Percentiles rank a stretch among this genome's conserved stretches.
phyloP scores from a whole-genome alignment of 352 stramenopile genomes.

The Thraustotheca clavata region DNA sequence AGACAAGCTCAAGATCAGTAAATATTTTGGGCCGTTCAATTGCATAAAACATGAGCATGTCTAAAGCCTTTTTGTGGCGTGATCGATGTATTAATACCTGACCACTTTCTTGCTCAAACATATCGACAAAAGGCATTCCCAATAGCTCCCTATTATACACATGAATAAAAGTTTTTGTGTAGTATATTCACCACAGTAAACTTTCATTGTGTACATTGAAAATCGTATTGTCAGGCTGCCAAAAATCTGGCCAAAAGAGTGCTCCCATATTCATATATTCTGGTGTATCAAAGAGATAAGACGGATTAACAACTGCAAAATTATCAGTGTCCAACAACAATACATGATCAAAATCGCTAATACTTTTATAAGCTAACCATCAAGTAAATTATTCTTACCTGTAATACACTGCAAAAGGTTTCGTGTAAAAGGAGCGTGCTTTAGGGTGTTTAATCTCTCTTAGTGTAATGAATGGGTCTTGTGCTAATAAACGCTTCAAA shows the following conservation, averaged over 20 bases:
- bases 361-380: neutral
- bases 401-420: slow-evolving; percentile 72
- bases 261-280: slow-evolving; percentile 54
- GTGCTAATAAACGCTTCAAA: slow-evolving; percentile 37
- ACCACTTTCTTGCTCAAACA: slow-evolving; percentile 80
- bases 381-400: slow-evolving; percentile 24
- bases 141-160: slow-evolving; percentile 27
- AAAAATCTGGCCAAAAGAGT: slow-evolving; percentile 85
- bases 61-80: slow-evolving; percentile 30
- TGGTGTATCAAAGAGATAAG: slow-evolving; percentile 67
- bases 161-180: neutral
- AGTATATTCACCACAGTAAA: slow-evolving; percentile 43
- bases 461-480: slow-evolving; percentile 43
- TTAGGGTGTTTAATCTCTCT: slow-evolving; percentile 47
- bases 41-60: slow-evolving; percentile 78
- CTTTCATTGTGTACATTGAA: slow-evolving; percentile 75
- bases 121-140: slow-evolving; percentile 73
- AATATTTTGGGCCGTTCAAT: slow-evolving; percentile 45
- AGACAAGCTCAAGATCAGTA: slow-evolving; percentile 59
- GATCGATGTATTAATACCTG: slow-evolving; percentile 64
- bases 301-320: slow-evolving; percentile 59
- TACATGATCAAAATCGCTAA: slow-evolving; percentile 51
- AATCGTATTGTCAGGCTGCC: slow-evolving; percentile 45
- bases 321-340: slow-evolving; percentile 79
- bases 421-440: slow-evolving; percentile 64